These are phyloP conservation scores for Tylopilus felleus DNA, from an alignment of 768 basidiomycete species.

Conservation along the genomic window DNA sequence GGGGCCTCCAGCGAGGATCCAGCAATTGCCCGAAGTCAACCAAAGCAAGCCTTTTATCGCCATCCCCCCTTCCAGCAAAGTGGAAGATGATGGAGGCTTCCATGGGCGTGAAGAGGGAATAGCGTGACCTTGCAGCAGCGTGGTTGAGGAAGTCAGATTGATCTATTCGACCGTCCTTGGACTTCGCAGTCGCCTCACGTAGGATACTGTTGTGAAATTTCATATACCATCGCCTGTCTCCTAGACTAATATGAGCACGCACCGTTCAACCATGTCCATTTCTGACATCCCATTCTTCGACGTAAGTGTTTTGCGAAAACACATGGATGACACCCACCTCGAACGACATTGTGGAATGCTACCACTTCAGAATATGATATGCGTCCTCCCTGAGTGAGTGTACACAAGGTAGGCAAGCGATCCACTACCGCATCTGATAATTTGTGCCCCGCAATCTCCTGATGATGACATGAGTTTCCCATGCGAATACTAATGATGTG, in stretches of 20 bases:
- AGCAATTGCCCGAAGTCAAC: constrained; percentile 91
- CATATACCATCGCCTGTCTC: neutral
- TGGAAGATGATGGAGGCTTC: constrained; percentile 98
- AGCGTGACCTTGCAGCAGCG: constrained; percentile 81
- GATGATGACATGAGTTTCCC: neutral
- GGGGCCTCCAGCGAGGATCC: constrained; percentile 84
- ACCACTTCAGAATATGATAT: constrained; percentile 96
- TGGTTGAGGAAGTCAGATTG: constrained; percentile 94
- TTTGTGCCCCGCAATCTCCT: constrained; percentile 98
- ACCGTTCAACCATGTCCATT: constrained; percentile 97
- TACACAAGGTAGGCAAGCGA: constrained; percentile 86
- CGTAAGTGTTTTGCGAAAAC: constrained; percentile 3
- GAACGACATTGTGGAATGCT: constrained; percentile 95
- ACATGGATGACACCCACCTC: constrained; percentile 51
- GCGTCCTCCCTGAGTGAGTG: constrained; percentile 80
- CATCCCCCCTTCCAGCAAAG: constrained; percentile 83
- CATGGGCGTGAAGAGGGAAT: constrained; percentile 96
- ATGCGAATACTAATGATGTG: neutral
- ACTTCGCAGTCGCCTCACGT: constrained; percentile 84
- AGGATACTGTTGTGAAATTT: constrained; percentile 55
- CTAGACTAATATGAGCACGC: constrained; percentile 1
- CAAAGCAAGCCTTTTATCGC: constrained; percentile 69
- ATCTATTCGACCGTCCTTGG: constrained; percentile 94
- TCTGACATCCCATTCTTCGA: constrained; percentile 37
- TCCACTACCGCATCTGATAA: constrained; percentile 92